These are phyloP conservation scores for Tolypocladium endophyticum DNA, from an alignment of 2,329 filamentous ascomycete genomes.

Conservation along the genomic window DNA sequence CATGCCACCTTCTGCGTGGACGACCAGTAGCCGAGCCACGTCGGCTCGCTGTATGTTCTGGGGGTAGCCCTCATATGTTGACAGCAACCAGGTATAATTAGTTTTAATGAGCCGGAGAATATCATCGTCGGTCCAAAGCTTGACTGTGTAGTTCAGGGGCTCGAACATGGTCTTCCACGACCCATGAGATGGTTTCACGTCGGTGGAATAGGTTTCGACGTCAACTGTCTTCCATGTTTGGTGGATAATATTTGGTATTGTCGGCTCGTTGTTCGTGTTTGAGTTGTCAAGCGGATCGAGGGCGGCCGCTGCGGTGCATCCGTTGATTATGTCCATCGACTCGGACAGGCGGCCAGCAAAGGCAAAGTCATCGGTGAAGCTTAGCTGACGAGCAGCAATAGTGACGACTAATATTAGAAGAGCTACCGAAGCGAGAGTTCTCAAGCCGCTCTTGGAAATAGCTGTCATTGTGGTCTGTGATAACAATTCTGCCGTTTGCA, in stretches of 20 bases:
- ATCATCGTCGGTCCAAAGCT: slow-evolving; percentile 13
- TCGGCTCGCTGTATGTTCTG: slow-evolving; percentile 14
- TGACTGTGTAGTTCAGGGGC: slow-evolving; percentile 10
- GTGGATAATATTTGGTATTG: slow-evolving; percentile 9
- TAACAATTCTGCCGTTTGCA: background rate
- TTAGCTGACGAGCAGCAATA: background rate
- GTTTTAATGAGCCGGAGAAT: slow-evolving; percentile 6
- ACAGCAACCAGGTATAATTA: slow-evolving; percentile 11
- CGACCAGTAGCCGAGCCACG: slow-evolving; percentile 10
- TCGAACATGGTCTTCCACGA: slow-evolving; percentile 8
- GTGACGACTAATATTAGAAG: background rate
- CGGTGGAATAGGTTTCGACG: slow-evolving; percentile 7
- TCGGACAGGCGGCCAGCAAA: background rate
- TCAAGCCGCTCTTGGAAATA: background rate
- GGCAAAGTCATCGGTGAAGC: background rate
- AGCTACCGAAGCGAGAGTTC: background rate
- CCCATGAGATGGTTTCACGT: slow-evolving; percentile 1
- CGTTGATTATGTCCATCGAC: background rate
- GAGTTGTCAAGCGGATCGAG: background rate
- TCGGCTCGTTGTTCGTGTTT: background rate
- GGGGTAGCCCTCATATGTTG: slow-evolving; percentile 10
- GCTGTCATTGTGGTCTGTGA: background rate
- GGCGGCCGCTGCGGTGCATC: background rate
- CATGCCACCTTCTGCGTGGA: slow-evolving; percentile 11
- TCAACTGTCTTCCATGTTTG: slow-evolving; percentile 13